Conservation (phyloP, 2,329 filamentous ascomycete genomes). For the Aspergillus quadrilineatus region DNA sequence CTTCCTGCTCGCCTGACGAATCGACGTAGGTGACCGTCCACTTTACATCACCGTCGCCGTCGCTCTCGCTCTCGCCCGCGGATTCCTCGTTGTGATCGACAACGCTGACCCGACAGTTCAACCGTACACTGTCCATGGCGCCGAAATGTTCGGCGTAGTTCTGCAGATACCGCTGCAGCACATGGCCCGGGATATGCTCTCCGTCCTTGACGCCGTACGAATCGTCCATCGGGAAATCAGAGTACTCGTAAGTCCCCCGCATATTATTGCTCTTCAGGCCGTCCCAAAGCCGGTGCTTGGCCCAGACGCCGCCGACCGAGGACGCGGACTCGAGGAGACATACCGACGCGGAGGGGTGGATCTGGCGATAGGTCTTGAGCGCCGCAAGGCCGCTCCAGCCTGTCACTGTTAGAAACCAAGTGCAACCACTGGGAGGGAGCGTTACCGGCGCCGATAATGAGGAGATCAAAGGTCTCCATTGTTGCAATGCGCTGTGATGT, state of each 20-base stretch:
- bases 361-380: slow-evolving; percentile 61
- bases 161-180: slow-evolving; percentile 58
- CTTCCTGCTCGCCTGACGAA: background rate
- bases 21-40: slow-evolving; percentile 32
- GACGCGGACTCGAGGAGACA: slow-evolving; percentile 58
- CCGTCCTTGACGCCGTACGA: slow-evolving; percentile 51
- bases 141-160: slow-evolving; percentile 56
- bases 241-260: slow-evolving; percentile 69
- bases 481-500: background rate
- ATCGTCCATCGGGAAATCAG: slow-evolving; percentile 69
- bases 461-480: slow-evolving; percentile 21
- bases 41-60: slow-evolving; percentile 17
- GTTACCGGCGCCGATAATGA: slow-evolving; percentile 30
- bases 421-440: background rate
- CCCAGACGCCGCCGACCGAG: slow-evolving; percentile 69
- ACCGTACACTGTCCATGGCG: slow-evolving; percentile 49
- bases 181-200: slow-evolving; percentile 59
- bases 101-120: slow-evolving; percentile 52
- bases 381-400: slow-evolving; percentile 59
- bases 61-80: slow-evolving; percentile 1
- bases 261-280: slow-evolving; percentile 74
- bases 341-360: slow-evolving; percentile 58
- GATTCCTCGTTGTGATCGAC: slow-evolving; percentile 44
- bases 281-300: slow-evolving; percentile 62
- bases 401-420: slow-evolving; percentile 13